These are phyloP conservation scores for Ananas comosus DNA, from an alignment of 176 grass and related monocot species.

Conservation along the genomic window DNA sequence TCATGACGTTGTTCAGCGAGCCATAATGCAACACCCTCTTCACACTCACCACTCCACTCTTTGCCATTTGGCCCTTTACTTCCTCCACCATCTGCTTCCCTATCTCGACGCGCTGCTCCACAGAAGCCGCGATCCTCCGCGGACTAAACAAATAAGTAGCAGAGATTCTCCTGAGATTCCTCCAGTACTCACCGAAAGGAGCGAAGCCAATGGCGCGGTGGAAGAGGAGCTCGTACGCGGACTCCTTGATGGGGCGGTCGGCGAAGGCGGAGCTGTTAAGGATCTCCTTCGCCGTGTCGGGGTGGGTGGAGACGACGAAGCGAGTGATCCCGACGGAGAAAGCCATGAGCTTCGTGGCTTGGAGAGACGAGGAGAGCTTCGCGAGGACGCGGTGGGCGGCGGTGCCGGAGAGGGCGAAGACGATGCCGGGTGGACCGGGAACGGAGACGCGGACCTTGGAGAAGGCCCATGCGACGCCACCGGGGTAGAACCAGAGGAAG, in stretches of 20 bases:
- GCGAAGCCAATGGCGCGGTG: constrained; percentile 25
- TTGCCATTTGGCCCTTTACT: constrained; percentile 9
- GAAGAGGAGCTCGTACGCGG: constrained; percentile 17
- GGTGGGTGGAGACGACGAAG: constrained; percentile 25
- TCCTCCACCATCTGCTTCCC: constrained; percentile 23
- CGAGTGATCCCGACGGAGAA: constrained; percentile 27
- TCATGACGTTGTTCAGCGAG: constrained; percentile 26
- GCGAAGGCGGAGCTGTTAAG: constrained; percentile 36
- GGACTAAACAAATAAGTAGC: constrained; percentile 37
- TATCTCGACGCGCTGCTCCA: constrained; percentile 10
- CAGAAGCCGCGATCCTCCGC: constrained; percentile 18
- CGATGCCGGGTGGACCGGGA: constrained; percentile 10
- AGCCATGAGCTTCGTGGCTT: constrained; percentile 27
- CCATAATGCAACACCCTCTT: constrained; percentile 26
- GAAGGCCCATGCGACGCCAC: constrained; percentile 20
- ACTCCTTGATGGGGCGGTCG: constrained; percentile 22
- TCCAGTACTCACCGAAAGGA: constrained; percentile 36
- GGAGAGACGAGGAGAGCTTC: neutral
- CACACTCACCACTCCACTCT: constrained; percentile 6
- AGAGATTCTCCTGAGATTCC: constrained; percentile 34
- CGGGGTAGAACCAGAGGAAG: constrained; percentile 20
- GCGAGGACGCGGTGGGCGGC: constrained; percentile 23
- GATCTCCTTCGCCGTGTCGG: constrained; percentile 27
- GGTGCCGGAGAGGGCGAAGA: constrained; percentile 20
- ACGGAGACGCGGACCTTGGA: constrained; percentile 10